Percentiles rank a stretch among this genome's conserved stretches.
These are phyloP conservation scores for Neofusicoccum kwambonambiense DNA, from an alignment of 2,329 filamentous ascomycete species.

Conservation along the genomic window DNA sequence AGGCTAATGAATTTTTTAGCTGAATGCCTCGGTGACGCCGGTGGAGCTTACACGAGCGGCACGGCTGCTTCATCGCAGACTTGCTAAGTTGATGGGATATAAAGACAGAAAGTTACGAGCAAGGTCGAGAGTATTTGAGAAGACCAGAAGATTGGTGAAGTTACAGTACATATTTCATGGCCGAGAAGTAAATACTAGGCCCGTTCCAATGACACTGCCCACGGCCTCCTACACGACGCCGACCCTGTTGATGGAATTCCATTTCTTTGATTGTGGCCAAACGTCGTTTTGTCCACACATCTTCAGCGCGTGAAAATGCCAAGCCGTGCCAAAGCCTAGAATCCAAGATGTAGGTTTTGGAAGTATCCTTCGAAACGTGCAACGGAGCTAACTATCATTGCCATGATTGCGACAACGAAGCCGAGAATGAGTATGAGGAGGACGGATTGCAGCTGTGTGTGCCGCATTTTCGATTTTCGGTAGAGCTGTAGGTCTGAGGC, in stretches of 20 bases:
- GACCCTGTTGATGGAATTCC: too few relatives aligned
- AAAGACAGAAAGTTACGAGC: too few relatives aligned
- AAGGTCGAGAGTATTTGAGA: too few relatives aligned
- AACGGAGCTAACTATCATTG: neutral
- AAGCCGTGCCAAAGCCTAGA: neutral
- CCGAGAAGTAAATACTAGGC: neutral
- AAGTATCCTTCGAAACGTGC: neutral
- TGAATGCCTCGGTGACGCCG: constrained; percentile 33
- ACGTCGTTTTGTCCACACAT: too few relatives aligned
- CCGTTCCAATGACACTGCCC: neutral
- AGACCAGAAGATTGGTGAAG: too few relatives aligned
- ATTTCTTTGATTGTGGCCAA: too few relatives aligned
- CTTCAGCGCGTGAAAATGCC: too few relatives aligned
- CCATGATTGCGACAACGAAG: neutral
- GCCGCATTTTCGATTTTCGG: neutral
- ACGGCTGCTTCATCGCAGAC: neutral
- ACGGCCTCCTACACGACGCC: neutral
- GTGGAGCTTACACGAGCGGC: constrained; percentile 25
- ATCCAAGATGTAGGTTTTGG: neutral
- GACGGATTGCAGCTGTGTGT: neutral
- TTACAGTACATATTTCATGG: constrained; percentile 1
- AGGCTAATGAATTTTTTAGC: constrained; percentile 20
- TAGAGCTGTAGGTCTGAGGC: neutral
- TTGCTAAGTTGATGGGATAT: neutral
- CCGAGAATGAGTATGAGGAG: neutral